A percentile compares a stretch with the other conserved stretches of the same genome.
phyloP scores from a whole-genome alignment of 108 stramenopile genomes.

The Fragilaria crotonensis region DNA sequence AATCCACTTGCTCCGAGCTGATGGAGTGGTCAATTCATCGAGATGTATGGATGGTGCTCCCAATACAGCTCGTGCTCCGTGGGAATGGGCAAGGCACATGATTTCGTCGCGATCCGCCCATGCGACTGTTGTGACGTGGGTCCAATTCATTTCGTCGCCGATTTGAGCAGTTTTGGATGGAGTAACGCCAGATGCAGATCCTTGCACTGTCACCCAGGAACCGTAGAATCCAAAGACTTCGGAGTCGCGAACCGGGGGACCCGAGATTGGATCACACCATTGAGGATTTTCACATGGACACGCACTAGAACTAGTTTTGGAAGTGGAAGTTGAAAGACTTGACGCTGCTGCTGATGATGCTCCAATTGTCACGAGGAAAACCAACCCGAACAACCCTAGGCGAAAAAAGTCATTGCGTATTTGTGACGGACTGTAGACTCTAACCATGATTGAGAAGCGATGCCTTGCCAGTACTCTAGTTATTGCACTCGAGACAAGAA shows the following conservation, averaged over 20 bases:
- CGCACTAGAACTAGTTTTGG: no score
- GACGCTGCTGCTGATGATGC: no score
- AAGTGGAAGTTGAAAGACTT: no score
- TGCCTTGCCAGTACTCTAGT: no score
- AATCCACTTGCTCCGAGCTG: conserved; percentile 10
- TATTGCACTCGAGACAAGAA: no score
- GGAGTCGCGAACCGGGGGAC: conserved; percentile 6
- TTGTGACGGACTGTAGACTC: no score
- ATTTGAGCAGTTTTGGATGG: neutral
- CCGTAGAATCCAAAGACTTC: conserved; percentile 36
- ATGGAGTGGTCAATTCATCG: neutral
- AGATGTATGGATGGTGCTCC: conserved; percentile 10
- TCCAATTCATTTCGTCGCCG: conserved; percentile 24
- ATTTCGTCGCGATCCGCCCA: conserved; percentile 25
- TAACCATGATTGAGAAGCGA: no score
- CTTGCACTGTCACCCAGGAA: neutral
- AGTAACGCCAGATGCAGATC: no score
- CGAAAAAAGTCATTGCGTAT: no score
- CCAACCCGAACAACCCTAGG: no score
- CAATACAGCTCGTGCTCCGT: conserved; percentile 17
- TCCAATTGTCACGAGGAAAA: no score
- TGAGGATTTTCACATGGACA: conserved; percentile 29
- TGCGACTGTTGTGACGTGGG: conserved; percentile 33
- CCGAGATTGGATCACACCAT: conserved; percentile 22
- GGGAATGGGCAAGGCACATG: conserved; percentile 33